A percentile compares a stretch with the other conserved stretches of the same genome.
Conservation (phyloP, 2,329 filamentous ascomycete species). For the Cladosporium sp. region DNA sequence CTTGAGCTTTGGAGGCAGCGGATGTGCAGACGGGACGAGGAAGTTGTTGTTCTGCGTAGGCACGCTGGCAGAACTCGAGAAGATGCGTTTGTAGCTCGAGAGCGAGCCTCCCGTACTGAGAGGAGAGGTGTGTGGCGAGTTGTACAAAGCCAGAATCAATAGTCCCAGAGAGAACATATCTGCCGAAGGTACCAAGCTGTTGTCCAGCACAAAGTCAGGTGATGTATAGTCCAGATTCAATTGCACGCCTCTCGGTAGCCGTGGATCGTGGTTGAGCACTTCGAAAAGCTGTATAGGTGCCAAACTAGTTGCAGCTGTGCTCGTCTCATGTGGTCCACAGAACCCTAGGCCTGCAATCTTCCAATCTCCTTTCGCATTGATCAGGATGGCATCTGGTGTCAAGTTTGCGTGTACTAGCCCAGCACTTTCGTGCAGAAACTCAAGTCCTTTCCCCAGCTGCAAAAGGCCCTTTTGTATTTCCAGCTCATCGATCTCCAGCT, state of each 20-base stretch:
- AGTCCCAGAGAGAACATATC: slow-evolving; percentile 95
- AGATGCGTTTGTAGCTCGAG: slow-evolving; percentile 79
- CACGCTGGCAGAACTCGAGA: slow-evolving; percentile 71
- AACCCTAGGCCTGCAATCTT: slow-evolving; percentile 95
- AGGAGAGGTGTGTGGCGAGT: slow-evolving; percentile 86
- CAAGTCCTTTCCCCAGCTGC: slow-evolving; percentile 87
- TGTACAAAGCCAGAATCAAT: slow-evolving; percentile 84
- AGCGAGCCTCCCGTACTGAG: slow-evolving; percentile 75
- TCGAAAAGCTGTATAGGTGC: slow-evolving; percentile 78
- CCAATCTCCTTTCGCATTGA: slow-evolving; percentile 98
- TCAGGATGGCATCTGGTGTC: slow-evolving; percentile 86
- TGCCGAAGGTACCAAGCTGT: slow-evolving; percentile 74
- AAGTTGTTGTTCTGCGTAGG: slow-evolving; percentile 82
- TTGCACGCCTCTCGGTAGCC: slow-evolving; percentile 77
- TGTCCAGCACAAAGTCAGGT: slow-evolving; percentile 90
- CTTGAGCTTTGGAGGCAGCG: slow-evolving; percentile 74
- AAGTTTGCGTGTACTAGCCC: slow-evolving; percentile 91
- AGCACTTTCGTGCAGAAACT: slow-evolving; percentile 93
- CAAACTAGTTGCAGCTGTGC: slow-evolving; percentile 62
- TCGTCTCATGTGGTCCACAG: slow-evolving; percentile 73
- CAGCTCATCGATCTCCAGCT: slow-evolving; percentile 91
- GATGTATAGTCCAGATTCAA: slow-evolving; percentile 90
- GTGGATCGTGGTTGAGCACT: slow-evolving; percentile 76
- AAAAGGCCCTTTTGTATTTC: slow-evolving; percentile 96
- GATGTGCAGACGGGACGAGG: slow-evolving; percentile 61